These are phyloP conservation scores for Solanum verrucosum DNA, from an alignment of 257 asterid genomes.

Conservation along the genomic window DNA sequence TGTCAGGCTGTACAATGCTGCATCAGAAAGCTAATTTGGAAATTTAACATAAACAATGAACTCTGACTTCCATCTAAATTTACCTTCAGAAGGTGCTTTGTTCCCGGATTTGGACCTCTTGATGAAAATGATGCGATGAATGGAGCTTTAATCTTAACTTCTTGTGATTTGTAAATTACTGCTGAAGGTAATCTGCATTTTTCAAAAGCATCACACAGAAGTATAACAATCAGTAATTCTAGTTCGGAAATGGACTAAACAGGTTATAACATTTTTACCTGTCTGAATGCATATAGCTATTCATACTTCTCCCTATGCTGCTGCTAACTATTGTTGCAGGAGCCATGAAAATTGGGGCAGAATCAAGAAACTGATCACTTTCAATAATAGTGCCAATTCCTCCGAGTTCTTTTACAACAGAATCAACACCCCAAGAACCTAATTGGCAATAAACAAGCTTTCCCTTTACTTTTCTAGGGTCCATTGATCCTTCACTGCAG, in stretches of 20 bases:
- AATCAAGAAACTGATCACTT: constrained; percentile 46
- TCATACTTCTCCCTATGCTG: constrained; percentile 38
- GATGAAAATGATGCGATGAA: constrained; percentile 80
- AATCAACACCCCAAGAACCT: constrained; percentile 55
- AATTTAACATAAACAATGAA: background rate
- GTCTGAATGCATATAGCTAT: constrained; percentile 46
- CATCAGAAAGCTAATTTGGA: background rate
- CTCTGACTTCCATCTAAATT: background rate
- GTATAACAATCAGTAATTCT: background rate
- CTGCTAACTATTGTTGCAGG: constrained; percentile 63
- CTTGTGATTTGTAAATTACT: constrained; percentile 51
- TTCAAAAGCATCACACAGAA: background rate
- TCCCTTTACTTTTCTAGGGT: constrained; percentile 73
- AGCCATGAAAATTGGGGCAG: constrained; percentile 67
- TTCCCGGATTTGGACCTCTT: constrained; percentile 71
- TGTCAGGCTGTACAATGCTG: constrained; percentile 60
- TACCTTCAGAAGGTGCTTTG: constrained; percentile 65
- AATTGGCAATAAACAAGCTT: constrained; percentile 65
- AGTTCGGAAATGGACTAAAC: background rate
- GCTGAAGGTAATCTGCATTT: constrained; percentile 67
- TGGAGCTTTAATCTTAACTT: constrained; percentile 60
- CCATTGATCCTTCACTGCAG: constrained; percentile 63
- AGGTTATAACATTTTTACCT: constrained; percentile 21
- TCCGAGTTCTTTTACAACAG: constrained; percentile 61
- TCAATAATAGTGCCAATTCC: constrained; percentile 65